Evolutionary conservation across 495 filamentous ascomycete species (phyloP).

Genomic region (Penicillium salamii): DNA sequence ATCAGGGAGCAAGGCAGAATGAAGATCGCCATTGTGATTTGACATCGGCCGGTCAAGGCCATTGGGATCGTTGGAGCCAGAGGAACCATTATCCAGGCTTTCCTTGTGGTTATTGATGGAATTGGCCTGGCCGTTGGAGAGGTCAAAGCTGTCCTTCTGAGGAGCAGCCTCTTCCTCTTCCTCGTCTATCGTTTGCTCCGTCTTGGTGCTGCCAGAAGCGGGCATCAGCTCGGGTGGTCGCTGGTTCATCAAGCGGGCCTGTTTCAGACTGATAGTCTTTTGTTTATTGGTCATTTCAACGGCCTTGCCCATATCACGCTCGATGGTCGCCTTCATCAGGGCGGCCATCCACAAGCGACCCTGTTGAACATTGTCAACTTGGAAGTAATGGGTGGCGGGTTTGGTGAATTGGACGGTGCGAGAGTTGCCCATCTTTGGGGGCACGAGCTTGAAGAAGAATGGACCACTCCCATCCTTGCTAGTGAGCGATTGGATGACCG

Average conservation of each 20-base stretch:
- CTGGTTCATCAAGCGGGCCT: slow-evolving; percentile 77
- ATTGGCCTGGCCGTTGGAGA: slow-evolving; percentile 21
- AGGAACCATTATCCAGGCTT: slow-evolving; percentile 7
- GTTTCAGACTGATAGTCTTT: slow-evolving; percentile 84
- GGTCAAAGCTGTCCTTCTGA: slow-evolving; percentile 35
- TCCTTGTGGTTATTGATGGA: slow-evolving; percentile 17
- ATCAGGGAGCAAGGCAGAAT: slow-evolving; percentile 27
- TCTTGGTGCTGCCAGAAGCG: slow-evolving; percentile 11
- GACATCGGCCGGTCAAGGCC: slow-evolving; percentile 8
- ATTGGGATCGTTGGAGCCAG: slow-evolving; percentile 1
- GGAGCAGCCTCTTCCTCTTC: slow-evolving; percentile 30
- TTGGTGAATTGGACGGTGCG: slow-evolving; percentile 96
- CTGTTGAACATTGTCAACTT: slow-evolving; percentile 82
- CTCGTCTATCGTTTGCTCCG: slow-evolving; percentile 18
- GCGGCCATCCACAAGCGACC: slow-evolving; percentile 98
- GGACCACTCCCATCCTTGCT: slow-evolving; percentile 50
- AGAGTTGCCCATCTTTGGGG: slow-evolving; percentile 81
- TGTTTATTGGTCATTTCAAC: slow-evolving; percentile 91
- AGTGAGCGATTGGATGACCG: slow-evolving; percentile 13
- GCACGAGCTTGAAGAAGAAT: slow-evolving; percentile 98
- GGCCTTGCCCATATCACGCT: slow-evolving; percentile 75
- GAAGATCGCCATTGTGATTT: slow-evolving; percentile 26
- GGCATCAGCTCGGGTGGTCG: slow-evolving; percentile 85
- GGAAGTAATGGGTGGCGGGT: slow-evolving; percentile 95
- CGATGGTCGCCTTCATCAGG: slow-evolving; percentile 98